Evolutionary conservation across 306 rosid species (phyloP), one percentile per base, ranked within the genome.

Genomic region (Astragalus glycyphyllos): DNA sequence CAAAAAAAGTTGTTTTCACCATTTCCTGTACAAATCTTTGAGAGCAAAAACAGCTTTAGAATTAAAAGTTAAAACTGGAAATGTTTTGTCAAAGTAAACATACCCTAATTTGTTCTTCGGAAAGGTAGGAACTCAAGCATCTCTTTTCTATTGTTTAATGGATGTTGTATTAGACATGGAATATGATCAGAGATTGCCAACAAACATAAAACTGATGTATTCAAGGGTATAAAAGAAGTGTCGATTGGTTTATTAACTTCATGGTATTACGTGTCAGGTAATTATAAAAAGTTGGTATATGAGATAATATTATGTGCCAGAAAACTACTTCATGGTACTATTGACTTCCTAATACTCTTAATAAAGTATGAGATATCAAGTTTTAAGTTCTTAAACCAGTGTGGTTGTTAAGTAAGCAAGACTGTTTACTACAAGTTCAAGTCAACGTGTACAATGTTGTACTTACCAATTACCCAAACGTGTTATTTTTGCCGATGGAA

Each of bases 401-500:
- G 17, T 48, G 37, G 6, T 46, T 63, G 50, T 35, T 37, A 20
- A 59, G 72, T 38, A 20, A 54, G 72, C 42, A 42, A 35, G 32
- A 20, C 38, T 58, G 45, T 7, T 35, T 31, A 35, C 23, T 46
- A 41, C 72, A 51, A 65, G 69, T 60, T 60, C 63, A 71, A 59
- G 59, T 46, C 47, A 75, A 45, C 26, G 31, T 0, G 47, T 70
- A 70, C 40, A 65, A 32, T 26, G 53, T 34, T 57, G 56, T 40
- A 61, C 80, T 78, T 71, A 90, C 98, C 98, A 92, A 73, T 92
- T 92, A 81, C 93, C 96, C 75, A 92, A 82, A 70, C 79, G 97
- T 76, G 97, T 85, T 77, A 92, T 92, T 81, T 86, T 92, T 66
- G 98, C 98, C 40, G 87, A 86, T 66, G 98, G 97, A 75, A 82